Evolutionary conservation across 441 rosid species (phyloP).

Genomic region (Capsella rubella): DNA sequence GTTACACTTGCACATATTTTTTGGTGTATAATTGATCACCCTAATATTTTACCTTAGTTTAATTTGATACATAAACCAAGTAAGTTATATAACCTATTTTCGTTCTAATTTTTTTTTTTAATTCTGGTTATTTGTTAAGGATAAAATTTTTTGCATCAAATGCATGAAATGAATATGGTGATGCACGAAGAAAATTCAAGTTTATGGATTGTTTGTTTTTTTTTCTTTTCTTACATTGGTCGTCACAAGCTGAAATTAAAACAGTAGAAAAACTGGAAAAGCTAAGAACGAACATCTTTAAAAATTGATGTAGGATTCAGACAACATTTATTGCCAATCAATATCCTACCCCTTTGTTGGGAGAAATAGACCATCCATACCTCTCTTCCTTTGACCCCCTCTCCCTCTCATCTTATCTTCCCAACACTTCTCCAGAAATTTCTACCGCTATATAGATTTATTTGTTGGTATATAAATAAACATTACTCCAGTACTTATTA

Average conservation of each 20-base stretch:
- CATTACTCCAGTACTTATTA: not conserved
- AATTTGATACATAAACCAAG: not conserved
- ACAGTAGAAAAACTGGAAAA: conserved; percentile 33
- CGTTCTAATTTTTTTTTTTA: not conserved
- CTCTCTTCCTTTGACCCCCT: conserved; percentile 41
- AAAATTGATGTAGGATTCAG: conserved; percentile 34
- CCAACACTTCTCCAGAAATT: conserved; percentile 27
- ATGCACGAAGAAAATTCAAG: not conserved
- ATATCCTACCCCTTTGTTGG: conserved; percentile 50
- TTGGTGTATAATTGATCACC: not conserved
- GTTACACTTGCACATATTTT: not conserved
- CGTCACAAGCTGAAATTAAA: conserved; percentile 31
- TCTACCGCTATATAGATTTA: not conserved
- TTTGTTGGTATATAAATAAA: not conserved
- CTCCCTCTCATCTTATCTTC: not conserved
- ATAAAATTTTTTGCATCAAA: conserved; percentile 1
- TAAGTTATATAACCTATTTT: not conserved
- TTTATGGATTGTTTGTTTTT: not conserved
- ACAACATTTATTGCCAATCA: conserved; percentile 47
- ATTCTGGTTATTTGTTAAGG: not conserved
- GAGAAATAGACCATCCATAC: conserved; percentile 45
- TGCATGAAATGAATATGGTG: not conserved
- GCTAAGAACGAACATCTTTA: conserved; percentile 34
- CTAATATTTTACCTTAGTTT: not conserved
- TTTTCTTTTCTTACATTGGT: conserved; percentile 1